Conservation (phyloP, 2,329 filamentous ascomycete genomes). For the Penicillium janthinellum region DNA sequence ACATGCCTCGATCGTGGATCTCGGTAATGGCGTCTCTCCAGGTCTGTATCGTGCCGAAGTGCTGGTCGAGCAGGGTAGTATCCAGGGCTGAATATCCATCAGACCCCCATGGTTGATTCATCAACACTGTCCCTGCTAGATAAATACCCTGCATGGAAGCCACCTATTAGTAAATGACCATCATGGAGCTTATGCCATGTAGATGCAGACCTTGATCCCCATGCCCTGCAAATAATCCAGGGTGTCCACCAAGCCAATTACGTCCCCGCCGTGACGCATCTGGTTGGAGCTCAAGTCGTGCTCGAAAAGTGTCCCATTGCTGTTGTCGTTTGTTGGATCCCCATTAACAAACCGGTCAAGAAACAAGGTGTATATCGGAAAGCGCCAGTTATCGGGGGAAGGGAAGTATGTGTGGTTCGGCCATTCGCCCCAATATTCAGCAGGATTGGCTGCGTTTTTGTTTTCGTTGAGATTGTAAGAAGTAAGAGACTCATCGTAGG, state of each 20-base stretch:
- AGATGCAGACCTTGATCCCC: slow-evolving; percentile 58
- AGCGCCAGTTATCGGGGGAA: slow-evolving; percentile 65
- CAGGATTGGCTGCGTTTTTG: slow-evolving; percentile 55
- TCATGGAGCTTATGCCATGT: neutral
- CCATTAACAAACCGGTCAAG: slow-evolving; percentile 67
- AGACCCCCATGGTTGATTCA: slow-evolving; percentile 66
- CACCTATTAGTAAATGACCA: neutral
- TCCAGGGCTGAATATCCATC: slow-evolving; percentile 64
- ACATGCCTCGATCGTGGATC: slow-evolving; percentile 65
- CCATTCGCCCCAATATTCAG: slow-evolving; percentile 62
- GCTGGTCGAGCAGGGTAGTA: slow-evolving; percentile 63
- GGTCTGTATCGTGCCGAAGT: slow-evolving; percentile 60
- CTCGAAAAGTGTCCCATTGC: slow-evolving; percentile 62
- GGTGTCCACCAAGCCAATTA: slow-evolving; percentile 59
- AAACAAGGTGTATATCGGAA: slow-evolving; percentile 67
- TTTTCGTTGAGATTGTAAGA: slow-evolving; percentile 66
- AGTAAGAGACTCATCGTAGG: slow-evolving; percentile 53
- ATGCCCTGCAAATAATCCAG: slow-evolving; percentile 67
- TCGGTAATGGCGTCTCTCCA: slow-evolving; percentile 62
- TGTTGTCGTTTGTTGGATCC: slow-evolving; percentile 64
- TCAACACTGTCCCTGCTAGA: slow-evolving; percentile 64
- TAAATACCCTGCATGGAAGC: slow-evolving; percentile 54
- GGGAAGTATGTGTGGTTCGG: slow-evolving; percentile 53
- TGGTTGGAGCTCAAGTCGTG: slow-evolving; percentile 63
- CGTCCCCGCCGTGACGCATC: slow-evolving; percentile 65